Conservation (phyloP, 2,329 filamentous ascomycete species). For the Colletotrichum chlorophyti region DNA sequence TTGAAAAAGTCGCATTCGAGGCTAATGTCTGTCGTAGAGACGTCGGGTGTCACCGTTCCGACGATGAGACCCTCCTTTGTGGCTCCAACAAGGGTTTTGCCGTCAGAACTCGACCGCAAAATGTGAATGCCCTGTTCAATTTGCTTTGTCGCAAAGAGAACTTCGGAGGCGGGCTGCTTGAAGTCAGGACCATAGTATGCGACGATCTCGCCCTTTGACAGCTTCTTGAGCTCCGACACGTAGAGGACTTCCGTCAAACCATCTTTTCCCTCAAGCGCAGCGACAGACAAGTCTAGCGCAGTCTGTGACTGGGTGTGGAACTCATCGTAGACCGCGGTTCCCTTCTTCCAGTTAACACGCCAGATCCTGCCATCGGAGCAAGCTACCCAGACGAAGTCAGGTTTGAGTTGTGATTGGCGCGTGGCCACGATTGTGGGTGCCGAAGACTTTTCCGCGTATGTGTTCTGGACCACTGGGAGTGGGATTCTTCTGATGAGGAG, state of each 20-base stretch:
- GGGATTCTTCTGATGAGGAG: conserved; percentile 77
- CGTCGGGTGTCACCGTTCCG: conserved; percentile 53
- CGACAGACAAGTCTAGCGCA: conserved; percentile 53
- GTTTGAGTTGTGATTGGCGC: conserved; percentile 44
- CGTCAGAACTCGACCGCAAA: conserved; percentile 59
- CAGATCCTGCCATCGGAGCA: conserved; percentile 64
- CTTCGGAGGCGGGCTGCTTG: conserved; percentile 39
- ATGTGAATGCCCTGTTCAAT: conserved; percentile 43
- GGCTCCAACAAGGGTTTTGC: conserved; percentile 59
- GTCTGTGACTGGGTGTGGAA: conserved; percentile 52
- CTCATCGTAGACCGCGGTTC: conserved; percentile 47
- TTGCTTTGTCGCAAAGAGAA: conserved; percentile 45
- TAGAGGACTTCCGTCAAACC: conserved; percentile 49
- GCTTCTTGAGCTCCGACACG: conserved; percentile 23
- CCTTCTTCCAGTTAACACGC: conserved; percentile 64
- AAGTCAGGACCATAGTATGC: conserved; percentile 49
- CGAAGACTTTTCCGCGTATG: conserved; percentile 34
- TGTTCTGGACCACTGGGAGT: conserved; percentile 44
- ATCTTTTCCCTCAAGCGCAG: conserved; percentile 44
- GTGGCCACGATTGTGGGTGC: conserved; percentile 49
- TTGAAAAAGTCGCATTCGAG: conserved; percentile 63
- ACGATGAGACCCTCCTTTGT: conserved; percentile 60
- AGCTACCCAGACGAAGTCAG: conserved; percentile 65
- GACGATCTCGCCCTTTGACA: conserved; percentile 42
- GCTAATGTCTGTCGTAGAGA: conserved; percentile 42